A percentile compares a stretch with the other conserved stretches of the same genome.
phyloP scores from a whole-genome alignment of 306 rosid species.

The Malus sylvestris region DNA sequence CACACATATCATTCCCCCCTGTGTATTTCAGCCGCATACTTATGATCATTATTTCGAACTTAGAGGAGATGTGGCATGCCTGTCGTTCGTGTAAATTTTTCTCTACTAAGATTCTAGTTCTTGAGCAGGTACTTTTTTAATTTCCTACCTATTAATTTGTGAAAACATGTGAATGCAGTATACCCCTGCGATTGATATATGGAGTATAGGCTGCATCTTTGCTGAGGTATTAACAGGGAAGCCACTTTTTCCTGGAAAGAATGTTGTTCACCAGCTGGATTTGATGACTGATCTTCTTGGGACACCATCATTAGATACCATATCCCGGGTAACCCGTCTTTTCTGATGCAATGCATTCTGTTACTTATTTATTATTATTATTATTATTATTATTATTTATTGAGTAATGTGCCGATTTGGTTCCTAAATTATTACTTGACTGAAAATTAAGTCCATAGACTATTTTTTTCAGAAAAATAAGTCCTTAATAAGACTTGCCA shows the following conservation, averaged over 20 bases:
- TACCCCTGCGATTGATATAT: slow-evolving; percentile 95
- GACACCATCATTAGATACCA: slow-evolving; percentile 79
- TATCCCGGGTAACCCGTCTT: slow-evolving; percentile 55
- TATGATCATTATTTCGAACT: not conserved
- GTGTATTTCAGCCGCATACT: not conserved
- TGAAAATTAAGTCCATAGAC: no score
- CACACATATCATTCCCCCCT: not conserved
- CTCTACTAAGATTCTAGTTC: not conserved
- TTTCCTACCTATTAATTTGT: not conserved
- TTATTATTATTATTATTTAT: no score
- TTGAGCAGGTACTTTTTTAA: not conserved
- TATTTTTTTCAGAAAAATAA: no score
- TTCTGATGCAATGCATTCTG: slow-evolving; percentile 1
- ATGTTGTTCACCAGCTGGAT: slow-evolving; percentile 94
- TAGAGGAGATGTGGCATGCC: not conserved
- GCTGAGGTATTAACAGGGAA: slow-evolving; percentile 88
- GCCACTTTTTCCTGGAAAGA: slow-evolving; percentile 96
- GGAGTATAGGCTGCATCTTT: slow-evolving; percentile 97
- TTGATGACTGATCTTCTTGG: slow-evolving; percentile 95
- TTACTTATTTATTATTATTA: not conserved
- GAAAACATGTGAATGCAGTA: slow-evolving; percentile 47
- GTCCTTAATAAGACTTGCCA: no score
- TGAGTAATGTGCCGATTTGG: no score
- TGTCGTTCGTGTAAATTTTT: not conserved
- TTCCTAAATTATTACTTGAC: no score